Base-by-base conservation (phyloP, 495 filamentous ascomycete species). In the Penicillium verhagenii region DNA sequence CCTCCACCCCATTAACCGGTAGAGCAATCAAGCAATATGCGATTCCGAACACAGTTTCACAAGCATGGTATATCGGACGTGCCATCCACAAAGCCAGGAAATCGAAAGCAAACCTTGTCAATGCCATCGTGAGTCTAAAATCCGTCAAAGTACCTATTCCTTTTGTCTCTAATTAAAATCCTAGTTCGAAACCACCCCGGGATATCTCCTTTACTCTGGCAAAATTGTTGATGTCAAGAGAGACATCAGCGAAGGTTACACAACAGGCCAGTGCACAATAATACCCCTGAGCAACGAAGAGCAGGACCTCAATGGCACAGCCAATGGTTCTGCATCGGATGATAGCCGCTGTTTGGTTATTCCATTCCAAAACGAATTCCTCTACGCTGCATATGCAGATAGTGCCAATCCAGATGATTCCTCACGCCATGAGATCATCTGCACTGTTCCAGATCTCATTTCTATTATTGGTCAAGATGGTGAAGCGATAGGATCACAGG, bases 311-410 rank as follows among this genome's bases (percentile, higher is more conserved):
- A 14, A 21, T 3, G 11, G 4, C 7, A 6, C 38, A 42, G 23
- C 20, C n/a, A 45, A 16, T 11, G 45, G 35, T 9, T 11, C 16
- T 10, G 26, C 50, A 10, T n/a, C 9, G 18, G 50, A 52, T 33
- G 50, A 55, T 20, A 59, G 35, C n/a, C 40, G 51, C 19, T 57
- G 46, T 52, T 60, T 85, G 44, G 79, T 80, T 45, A 80, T 86
- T 33, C 83, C 83, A 0, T 86, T 86, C 65, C 82, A 85, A 66
- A 86, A 85, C 58, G 84, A 87, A 55, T 85, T 81, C 53, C 79
- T 87, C 21, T 73, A 78, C 7, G 82, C 80, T 5, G 74, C 67
- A 8, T 65, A 72, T 42, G 60, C 50, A 1, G 54, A 51, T 21
- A 14, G 14, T 13, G 28, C 29, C 1, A 26, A 47, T 2, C 54